Conservation (phyloP, 176 grass and related monocot genomes). For the Lolium rigidum region DNA sequence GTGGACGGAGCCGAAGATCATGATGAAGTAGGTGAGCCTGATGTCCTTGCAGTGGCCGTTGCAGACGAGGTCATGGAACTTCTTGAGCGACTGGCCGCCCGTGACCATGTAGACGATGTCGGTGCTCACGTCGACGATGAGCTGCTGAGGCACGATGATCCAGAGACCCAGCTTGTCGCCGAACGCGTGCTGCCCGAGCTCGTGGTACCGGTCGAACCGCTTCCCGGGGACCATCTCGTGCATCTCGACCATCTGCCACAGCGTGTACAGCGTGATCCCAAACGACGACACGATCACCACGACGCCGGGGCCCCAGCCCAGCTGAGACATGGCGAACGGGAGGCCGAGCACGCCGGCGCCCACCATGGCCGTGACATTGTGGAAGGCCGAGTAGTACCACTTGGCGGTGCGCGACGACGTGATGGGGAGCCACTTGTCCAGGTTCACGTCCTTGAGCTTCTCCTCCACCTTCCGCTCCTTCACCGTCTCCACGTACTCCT, state of each 20-base stretch:
- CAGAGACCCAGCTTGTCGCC: conserved; percentile 55
- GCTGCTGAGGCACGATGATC: conserved; percentile 65
- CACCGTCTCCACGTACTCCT: conserved; percentile 3
- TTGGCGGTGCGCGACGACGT: conserved; percentile 67
- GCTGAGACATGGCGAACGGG: conserved; percentile 67
- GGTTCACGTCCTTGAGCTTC: neutral
- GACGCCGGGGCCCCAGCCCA: conserved; percentile 36
- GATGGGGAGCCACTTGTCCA: conserved; percentile 77
- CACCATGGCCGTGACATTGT: conserved; percentile 83
- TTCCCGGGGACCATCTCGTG: conserved; percentile 74
- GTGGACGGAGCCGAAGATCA: conserved; percentile 55
- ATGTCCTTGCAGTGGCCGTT: conserved; percentile 12
- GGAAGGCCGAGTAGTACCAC: conserved; percentile 86
- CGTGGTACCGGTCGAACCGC: conserved; percentile 88
- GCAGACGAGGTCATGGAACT: conserved; percentile 47
- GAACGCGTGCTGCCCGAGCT: conserved; percentile 78
- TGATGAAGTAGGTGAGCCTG: conserved; percentile 51
- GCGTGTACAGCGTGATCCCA: conserved; percentile 71
- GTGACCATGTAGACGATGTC: conserved; percentile 81
- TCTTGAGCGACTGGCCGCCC: conserved; percentile 67
- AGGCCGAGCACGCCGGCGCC: conserved; percentile 73
- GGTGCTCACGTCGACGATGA: conserved; percentile 53
- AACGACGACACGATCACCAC: conserved; percentile 23
- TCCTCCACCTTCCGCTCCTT: conserved; percentile 3
- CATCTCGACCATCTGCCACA: conserved; percentile 94